These are phyloP conservation scores for Boletellus emodensis DNA, from an alignment of 768 basidiomycete genomes.

Conservation along the genomic window DNA sequence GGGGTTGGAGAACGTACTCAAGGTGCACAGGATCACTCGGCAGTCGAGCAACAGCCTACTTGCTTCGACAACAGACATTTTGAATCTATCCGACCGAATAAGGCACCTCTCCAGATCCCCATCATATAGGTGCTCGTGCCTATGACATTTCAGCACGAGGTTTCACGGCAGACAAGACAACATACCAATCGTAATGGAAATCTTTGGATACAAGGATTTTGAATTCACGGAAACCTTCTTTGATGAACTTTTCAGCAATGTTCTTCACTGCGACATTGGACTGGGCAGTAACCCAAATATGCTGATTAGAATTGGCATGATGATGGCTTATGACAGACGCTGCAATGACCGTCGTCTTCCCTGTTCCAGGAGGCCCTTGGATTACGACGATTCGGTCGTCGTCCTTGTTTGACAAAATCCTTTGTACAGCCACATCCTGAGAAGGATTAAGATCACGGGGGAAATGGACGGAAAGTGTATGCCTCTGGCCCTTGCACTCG, in stretches of 20 bases:
- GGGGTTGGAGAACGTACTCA: constrained; percentile 42
- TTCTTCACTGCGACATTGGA: constrained; percentile 53
- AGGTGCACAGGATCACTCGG: constrained; percentile 43
- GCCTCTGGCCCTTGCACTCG: background rate
- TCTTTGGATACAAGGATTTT: constrained; percentile 43
- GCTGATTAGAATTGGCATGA: constrained; percentile 1
- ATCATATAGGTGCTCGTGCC: constrained; percentile 53
- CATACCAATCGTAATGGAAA: constrained; percentile 46
- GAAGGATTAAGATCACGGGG: constrained; percentile 22
- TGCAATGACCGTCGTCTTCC: constrained; percentile 44
- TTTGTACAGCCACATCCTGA: constrained; percentile 26
- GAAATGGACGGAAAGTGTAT: background rate
- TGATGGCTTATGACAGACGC: constrained; percentile 29
- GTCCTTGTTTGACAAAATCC: constrained; percentile 25
- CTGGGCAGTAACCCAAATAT: constrained; percentile 43
- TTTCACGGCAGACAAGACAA: background rate
- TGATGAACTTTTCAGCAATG: constrained; percentile 44
- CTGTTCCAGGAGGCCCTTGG: constrained; percentile 41
- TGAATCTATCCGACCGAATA: constrained; percentile 36
- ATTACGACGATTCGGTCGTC: constrained; percentile 23
- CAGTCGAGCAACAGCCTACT: constrained; percentile 25
- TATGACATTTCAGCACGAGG: constrained; percentile 12
- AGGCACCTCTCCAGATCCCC: constrained; percentile 30
- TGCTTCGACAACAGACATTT: constrained; percentile 10
- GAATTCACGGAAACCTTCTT: constrained; percentile 32